Evolutionary conservation across 495 filamentous ascomycete species (phyloP).

Genomic region (Astrothelium subdiscretum): DNA sequence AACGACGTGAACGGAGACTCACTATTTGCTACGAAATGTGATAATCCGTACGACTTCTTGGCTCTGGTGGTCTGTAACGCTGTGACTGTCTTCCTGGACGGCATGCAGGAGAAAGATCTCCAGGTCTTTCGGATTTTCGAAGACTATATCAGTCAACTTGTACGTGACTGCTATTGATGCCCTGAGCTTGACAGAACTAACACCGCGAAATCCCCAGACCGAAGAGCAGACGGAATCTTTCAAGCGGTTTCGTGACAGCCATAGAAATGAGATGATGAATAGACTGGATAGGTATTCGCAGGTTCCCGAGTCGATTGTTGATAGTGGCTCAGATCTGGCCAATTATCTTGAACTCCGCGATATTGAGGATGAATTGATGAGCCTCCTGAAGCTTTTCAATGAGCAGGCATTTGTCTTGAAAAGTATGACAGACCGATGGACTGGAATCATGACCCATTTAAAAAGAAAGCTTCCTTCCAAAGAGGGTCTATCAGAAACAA

Average conservation of each 20-base stretch:
- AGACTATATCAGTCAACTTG: conserved; percentile 1
- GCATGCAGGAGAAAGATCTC: not conserved
- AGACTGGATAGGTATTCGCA: not conserved
- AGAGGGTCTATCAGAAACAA: not conserved
- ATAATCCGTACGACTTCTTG: not conserved
- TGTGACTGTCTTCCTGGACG: not conserved
- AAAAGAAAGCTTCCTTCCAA: not conserved
- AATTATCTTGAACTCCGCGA: not conserved
- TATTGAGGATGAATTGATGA: not conserved
- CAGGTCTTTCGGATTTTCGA: conserved; percentile 2
- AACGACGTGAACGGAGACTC: not conserved
- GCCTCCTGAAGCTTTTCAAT: not conserved
- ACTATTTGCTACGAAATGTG: not conserved
- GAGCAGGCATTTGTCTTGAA: not conserved
- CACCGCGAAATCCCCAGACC: not conserved
- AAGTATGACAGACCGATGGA: not conserved
- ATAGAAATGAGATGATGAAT: not conserved
- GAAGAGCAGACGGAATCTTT: not conserved
- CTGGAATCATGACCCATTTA: not conserved
- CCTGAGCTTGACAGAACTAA: not conserved
- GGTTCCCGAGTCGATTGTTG: not conserved
- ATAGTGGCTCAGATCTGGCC: not conserved
- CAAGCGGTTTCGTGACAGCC: not conserved
- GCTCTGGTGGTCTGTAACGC: not conserved
- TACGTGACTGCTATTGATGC: not conserved